These are phyloP conservation scores for Boletus pseudopeckii DNA, from an alignment of 768 basidiomycete species.

Conservation along the genomic window DNA sequence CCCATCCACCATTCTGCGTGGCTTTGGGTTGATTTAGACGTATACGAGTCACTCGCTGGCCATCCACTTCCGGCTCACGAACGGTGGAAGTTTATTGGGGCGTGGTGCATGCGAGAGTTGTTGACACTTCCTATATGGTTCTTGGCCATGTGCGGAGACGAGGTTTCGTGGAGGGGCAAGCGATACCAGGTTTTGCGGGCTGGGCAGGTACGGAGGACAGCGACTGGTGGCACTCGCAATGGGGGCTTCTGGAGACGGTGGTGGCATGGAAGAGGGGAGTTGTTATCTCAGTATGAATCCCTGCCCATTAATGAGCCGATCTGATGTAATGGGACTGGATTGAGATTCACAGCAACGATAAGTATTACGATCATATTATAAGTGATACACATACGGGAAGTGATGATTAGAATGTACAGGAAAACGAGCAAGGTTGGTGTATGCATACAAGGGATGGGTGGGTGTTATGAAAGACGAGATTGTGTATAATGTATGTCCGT, in stretches of 20 bases:
- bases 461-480: conserved; percentile 21
- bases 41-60: conserved; percentile 73
- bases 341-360: conserved; percentile 28
- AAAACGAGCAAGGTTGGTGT: conserved; percentile 27
- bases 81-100: conserved; percentile 59
- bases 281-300: conserved; percentile 14
- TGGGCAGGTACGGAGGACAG: conserved; percentile 56
- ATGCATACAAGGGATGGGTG: conserved; percentile 29
- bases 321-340: conserved; percentile 20
- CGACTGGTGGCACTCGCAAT: conserved; percentile 6
- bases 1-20: conserved; percentile 62
- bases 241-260: conserved; percentile 28
- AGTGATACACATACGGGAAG: conserved; percentile 30
- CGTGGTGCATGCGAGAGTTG: conserved; percentile 79
- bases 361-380: conserved; percentile 32
- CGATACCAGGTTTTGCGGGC: conserved; percentile 70
- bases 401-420: conserved; percentile 36
- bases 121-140: conserved; percentile 87
- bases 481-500: conserved; percentile 24
- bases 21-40: conserved; percentile 78
- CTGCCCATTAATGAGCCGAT: conserved; percentile 13
- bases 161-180: conserved; percentile 85
- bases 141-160: conserved; percentile 74
- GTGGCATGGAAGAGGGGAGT: conserved; percentile 14
- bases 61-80: conserved; percentile 50